A percentile compares a stretch with the other conserved stretches of the same genome.
Evolutionary conservation across 2,329 filamentous ascomycete genomes (phyloP).

Genomic region (Cladophialophora bantiana): DNA sequence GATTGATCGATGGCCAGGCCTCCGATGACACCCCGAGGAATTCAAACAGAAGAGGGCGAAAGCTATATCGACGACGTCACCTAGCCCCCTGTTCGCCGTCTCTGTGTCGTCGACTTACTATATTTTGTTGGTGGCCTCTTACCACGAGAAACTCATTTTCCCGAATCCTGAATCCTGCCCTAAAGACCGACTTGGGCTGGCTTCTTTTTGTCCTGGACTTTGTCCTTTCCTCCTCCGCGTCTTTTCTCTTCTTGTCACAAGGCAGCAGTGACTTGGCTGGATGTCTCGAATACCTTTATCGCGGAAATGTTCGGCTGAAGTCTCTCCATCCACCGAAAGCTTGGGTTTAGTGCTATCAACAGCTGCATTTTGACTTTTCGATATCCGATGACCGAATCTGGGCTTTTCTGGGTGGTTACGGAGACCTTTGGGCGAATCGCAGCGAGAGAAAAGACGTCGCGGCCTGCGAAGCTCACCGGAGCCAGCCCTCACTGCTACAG

Average conservation of each 20-base stretch:
- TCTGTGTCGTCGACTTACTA: neutral
- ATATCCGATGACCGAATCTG: neutral
- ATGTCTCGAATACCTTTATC: neutral
- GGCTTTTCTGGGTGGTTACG: constrained; percentile 1
- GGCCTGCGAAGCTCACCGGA: neutral
- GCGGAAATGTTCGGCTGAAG: neutral
- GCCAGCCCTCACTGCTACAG: neutral
- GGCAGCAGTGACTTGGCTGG: neutral
- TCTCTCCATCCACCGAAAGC: neutral
- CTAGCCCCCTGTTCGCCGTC: neutral
- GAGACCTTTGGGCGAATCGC: neutral
- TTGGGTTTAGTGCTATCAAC: neutral
- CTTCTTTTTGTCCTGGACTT: neutral
- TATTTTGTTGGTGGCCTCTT: neutral
- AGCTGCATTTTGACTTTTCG: neutral
- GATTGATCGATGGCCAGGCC: neutral
- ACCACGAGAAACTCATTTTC: neutral
- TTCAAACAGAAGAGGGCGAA: neutral
- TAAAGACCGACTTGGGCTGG: neutral
- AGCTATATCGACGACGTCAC: neutral
- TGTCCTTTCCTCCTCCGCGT: too few species aligned
- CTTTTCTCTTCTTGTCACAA: neutral
- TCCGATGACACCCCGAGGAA: neutral
- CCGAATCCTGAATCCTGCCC: neutral
- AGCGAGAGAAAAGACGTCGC: neutral